These are phyloP conservation scores for Wickerhamomyces alni DNA, from an alignment of 805 yeast species.

Conservation along the genomic window DNA sequence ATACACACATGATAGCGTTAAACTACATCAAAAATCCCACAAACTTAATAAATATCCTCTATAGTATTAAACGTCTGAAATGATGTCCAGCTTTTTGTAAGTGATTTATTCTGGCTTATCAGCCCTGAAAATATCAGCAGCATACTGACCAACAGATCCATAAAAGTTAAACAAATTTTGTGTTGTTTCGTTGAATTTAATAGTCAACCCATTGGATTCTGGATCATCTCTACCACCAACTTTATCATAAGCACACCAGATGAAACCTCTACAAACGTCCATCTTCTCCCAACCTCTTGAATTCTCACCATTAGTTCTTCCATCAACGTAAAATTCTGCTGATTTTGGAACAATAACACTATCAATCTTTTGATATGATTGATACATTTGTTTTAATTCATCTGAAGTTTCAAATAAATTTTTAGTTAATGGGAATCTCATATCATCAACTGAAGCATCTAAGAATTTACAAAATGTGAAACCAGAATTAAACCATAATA, in stretches of 20 bases:
- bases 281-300: conserved; percentile 38
- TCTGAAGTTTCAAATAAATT: neutral
- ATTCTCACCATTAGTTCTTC: conserved; percentile 37
- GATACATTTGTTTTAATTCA: conserved; percentile 15
- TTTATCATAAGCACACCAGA: conserved; percentile 54
- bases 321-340: conserved; percentile 25
- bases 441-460: conserved; percentile 1
- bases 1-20: too few relatives aligned
- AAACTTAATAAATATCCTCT: neutral
- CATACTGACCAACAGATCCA: conserved; percentile 22
- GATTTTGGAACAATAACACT: conserved; percentile 46
- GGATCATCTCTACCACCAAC: conserved; percentile 33
- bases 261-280: conserved; percentile 40
- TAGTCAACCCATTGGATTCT: conserved; percentile 15
- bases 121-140: conserved; percentile 5
- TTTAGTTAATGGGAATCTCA: neutral
- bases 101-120: neutral
- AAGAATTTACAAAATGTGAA: conserved; percentile 36
- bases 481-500: conserved; percentile 56
- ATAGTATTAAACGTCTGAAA: too few relatives aligned
- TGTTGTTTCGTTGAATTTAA: conserved; percentile 14
- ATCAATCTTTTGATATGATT: conserved; percentile 32
- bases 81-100: neutral
- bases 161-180: conserved; percentile 24
- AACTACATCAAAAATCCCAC: too few relatives aligned